phyloP scores from a whole-genome alignment of 257 asterid species.

The Solanum bukasovii region DNA sequence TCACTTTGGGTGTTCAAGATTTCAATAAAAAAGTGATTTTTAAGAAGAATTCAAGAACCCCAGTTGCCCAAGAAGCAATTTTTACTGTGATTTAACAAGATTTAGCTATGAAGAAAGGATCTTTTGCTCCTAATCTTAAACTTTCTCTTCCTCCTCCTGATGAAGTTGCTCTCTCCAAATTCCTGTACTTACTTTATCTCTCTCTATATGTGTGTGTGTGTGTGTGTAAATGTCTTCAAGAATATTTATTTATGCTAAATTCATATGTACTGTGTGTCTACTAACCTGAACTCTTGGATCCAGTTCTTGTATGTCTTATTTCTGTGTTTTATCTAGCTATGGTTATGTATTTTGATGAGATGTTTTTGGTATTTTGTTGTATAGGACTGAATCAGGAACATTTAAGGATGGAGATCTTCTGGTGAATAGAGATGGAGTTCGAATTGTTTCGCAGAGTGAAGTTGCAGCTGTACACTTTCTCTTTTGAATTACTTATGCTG shows the following conservation, averaged over 20 bases:
- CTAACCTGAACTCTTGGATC: neutral
- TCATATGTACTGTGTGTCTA: neutral
- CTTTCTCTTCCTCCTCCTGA: constrained; percentile 89
- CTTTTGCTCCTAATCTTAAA: constrained; percentile 66
- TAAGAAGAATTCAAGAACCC: neutral
- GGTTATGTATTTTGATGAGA: neutral
- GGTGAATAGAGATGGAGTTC: constrained; percentile 88
- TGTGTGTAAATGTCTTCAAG: neutral
- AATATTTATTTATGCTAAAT: neutral
- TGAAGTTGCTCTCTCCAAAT: constrained; percentile 64
- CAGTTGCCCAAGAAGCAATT: neutral
- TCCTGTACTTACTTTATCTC: constrained; percentile 41
- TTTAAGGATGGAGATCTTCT: constrained; percentile 94
- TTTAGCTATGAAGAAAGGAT: constrained; percentile 62
- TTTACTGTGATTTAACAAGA: neutral
- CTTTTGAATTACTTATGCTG: neutral
- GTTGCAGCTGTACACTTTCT: constrained; percentile 49
- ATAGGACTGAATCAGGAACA: constrained; percentile 90
- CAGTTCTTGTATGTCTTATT: neutral
- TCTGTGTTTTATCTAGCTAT: neutral
- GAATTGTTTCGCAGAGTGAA: constrained; percentile 65
- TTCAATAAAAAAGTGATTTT: neutral
- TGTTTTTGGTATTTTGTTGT: neutral
- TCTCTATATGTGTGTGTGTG: neutral
- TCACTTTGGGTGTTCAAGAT: neutral